These are phyloP conservation scores for Wickerhamomyces xylosicus DNA, from an alignment of 805 yeast genomes.

Conservation along the genomic window DNA sequence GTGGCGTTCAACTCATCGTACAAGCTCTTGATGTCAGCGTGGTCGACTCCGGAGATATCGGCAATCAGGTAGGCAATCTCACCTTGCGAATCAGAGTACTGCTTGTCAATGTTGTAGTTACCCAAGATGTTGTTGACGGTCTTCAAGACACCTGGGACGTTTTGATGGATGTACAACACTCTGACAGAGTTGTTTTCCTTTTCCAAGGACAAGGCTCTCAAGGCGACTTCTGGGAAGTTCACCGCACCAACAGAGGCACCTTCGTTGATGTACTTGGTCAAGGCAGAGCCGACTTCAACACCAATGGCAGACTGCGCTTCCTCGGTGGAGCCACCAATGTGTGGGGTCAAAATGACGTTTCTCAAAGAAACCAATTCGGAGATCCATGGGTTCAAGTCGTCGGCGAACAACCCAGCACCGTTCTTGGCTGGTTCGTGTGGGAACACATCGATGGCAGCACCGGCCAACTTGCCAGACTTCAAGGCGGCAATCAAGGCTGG, in stretches of 20 bases:
- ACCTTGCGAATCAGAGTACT: conserved; percentile 94
- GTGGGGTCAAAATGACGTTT: conserved; percentile 91
- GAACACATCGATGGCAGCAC: conserved; percentile 94
- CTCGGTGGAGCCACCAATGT: conserved; percentile 98
- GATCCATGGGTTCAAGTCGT: conserved; percentile 73
- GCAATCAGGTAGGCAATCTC: conserved; percentile 97
- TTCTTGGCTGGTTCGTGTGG: conserved; percentile 97
- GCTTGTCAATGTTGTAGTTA: conserved; percentile 93
- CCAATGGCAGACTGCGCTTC: conserved; percentile 99
- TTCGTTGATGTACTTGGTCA: conserved; percentile 89
- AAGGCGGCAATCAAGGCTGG: conserved; percentile 88
- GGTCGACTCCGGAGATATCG: conserved; percentile 80
- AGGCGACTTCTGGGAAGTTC: conserved; percentile 95
- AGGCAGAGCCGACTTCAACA: conserved; percentile 80
- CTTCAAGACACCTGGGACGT: conserved; percentile 97
- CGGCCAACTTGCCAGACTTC: conserved; percentile 90
- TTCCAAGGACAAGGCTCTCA: conserved; percentile 80
- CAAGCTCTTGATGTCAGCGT: conserved; percentile 72
- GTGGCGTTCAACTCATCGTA: conserved; percentile 83
- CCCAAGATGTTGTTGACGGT: conserved; percentile 94
- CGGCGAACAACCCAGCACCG: conserved; percentile 70
- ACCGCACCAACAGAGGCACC: conserved; percentile 94
- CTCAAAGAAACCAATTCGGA: conserved; percentile 72
- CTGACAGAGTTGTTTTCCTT: conserved; percentile 76
- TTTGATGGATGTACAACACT: conserved; percentile 91